Percentiles rank a stretch among this genome's conserved stretches.
Conservation (phyloP, 108 stramenopile genomes). For the Aurantiochytrium sp. region DNA sequence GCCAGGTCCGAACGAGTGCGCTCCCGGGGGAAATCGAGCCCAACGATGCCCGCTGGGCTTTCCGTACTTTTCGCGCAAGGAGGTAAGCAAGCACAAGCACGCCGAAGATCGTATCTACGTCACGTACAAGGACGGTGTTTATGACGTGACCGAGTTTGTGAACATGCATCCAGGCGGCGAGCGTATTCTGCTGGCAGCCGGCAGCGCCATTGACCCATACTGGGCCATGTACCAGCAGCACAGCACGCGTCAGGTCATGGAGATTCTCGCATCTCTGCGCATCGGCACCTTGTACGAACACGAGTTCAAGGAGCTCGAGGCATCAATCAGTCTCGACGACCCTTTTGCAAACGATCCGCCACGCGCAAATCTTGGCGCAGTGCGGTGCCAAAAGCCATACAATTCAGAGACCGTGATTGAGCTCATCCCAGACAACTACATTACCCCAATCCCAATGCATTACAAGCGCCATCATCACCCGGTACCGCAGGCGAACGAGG, state of each 20-base stretch:
- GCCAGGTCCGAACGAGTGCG: neutral
- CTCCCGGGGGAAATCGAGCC: neutral
- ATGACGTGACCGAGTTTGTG: slow-evolving; percentile 90
- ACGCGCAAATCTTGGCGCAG: slow-evolving; percentile 40
- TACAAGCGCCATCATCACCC: slow-evolving; percentile 71
- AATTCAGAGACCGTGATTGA: slow-evolving; percentile 61
- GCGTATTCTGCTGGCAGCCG: slow-evolving; percentile 76
- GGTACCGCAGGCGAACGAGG: slow-evolving; percentile 57
- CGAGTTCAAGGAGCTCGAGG: neutral
- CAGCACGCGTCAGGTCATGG: slow-evolving; percentile 27
- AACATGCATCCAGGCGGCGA: slow-evolving; percentile 78
- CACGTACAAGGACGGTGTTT: slow-evolving; percentile 75
- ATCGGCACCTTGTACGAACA: slow-evolving; percentile 15
- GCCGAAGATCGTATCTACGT: slow-evolving; percentile 69
- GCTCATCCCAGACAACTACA: slow-evolving; percentile 55
- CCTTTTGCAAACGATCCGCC: slow-evolving; percentile 59
- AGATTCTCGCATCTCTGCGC: slow-evolving; percentile 18
- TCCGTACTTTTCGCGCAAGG: slow-evolving; percentile 24
- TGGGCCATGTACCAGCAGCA: slow-evolving; percentile 61
- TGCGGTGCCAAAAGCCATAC: slow-evolving; percentile 50
- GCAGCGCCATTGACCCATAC: slow-evolving; percentile 67
- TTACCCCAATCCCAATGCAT: slow-evolving; percentile 65
- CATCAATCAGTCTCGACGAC: neutral
- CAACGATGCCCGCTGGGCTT: neutral
- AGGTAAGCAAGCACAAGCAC: slow-evolving; percentile 38